Evolutionary conservation across 2,329 filamentous ascomycete species (phyloP), one percentile per base, ranked within the genome.

Genomic region (Cladosporium phlei): DNA sequence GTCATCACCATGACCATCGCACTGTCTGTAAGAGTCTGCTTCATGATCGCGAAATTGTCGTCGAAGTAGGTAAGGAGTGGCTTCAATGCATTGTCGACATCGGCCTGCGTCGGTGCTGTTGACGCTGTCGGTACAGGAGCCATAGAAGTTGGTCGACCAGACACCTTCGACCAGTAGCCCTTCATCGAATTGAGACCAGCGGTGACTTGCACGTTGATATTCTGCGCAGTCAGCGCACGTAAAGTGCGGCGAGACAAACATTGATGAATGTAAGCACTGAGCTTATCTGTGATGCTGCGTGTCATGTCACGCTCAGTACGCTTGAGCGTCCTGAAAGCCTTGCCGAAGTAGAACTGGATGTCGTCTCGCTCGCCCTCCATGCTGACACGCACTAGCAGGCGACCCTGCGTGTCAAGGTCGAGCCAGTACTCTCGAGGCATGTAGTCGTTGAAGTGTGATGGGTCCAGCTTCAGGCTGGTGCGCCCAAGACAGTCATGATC

Each of bases 1-100:
- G 89, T 94, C 93, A 98, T 98, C 58, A 98, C 93, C 64, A 93
- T 90, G 58, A 90, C 82, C 91, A 98, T 96, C n/a, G 93, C 94
- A 48, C 88, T 84, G 48, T 89, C 85, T 1, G 93, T 97, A 47
- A 98, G 74, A 0, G 91, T 96, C 66, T 93, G 83, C 70, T 97
- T 96, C 90, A 98, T 95, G 57, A 97, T 95, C 49, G 89, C 88
- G 67, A 98, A 98, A 61, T 98, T 98, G 64, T 96, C 91, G 64
- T 98, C 88, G 63, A 98, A 98, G 66, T 98, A 98, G 45, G 82
- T 79, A 63, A 96, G 93, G 1, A 98, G 76, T 4, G 89, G 86
- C 56, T 86, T 83, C 10, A 98, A 72, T 1, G 88, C 88, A 56
- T 84, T 84, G 55, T 88, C 85, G 16, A 95, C 77, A 50, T 96